These are phyloP conservation scores for Sungouiozyma intestinalis DNA, from an alignment of 805 yeast genomes.

Conservation along the genomic window DNA sequence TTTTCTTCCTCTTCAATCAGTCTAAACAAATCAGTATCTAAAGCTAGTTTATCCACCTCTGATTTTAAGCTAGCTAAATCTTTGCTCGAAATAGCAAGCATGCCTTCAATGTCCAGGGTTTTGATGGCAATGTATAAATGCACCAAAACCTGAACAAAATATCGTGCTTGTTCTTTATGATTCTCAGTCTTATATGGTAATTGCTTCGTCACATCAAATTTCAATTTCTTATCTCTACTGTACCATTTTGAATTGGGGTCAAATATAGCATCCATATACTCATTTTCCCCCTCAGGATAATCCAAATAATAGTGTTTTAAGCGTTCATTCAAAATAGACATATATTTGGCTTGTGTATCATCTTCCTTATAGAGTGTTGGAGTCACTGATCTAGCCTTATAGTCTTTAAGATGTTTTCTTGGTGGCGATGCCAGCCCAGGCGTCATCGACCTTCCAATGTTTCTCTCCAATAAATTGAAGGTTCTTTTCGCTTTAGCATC, in stretches of 20 bases:
- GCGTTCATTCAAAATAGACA: constrained; percentile 20
- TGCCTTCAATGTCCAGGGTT: constrained; percentile 65
- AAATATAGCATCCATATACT: constrained; percentile 20
- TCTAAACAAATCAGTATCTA: constrained; percentile 42
- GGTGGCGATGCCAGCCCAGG: constrained; percentile 6
- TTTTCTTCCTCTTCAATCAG: constrained; percentile 24
- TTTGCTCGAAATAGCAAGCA: constrained; percentile 52
- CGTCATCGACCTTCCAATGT: constrained; percentile 10
- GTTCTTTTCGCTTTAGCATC: constrained; percentile 8
- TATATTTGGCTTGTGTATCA: constrained; percentile 7
- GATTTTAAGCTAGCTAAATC: constrained; percentile 44
- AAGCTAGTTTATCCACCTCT: constrained; percentile 36
- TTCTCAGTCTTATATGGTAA: constrained; percentile 72
- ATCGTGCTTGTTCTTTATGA: constrained; percentile 56
- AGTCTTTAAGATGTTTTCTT: neutral
- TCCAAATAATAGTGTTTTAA: constrained; percentile 39
- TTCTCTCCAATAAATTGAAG: constrained; percentile 3
- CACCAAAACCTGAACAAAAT: constrained; percentile 68
- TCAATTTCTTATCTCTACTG: constrained; percentile 28
- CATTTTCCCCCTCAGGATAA: constrained; percentile 36
- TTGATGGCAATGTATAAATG: constrained; percentile 70
- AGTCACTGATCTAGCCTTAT: constrained; percentile 15
- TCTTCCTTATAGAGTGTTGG: constrained; percentile 7
- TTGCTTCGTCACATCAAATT: constrained; percentile 26
- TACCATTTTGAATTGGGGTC: constrained; percentile 33